Conservation (phyloP, 176 grass and related monocot species). For the Oropetium thomaeum region DNA sequence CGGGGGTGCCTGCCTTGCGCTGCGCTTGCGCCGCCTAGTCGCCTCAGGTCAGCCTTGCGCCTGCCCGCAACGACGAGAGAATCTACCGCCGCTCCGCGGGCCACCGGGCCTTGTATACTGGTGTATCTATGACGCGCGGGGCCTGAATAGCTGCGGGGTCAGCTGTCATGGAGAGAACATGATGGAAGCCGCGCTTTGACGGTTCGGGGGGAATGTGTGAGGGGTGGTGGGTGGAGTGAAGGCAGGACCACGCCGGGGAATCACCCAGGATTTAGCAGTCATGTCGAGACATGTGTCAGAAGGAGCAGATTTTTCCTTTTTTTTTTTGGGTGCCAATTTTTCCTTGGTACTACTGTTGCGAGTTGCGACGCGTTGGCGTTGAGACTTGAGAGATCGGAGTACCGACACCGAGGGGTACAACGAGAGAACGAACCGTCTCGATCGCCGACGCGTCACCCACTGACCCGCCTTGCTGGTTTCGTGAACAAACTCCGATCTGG, state of each 20-base stretch:
- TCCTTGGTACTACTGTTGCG: too few species aligned
- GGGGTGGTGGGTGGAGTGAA: neutral
- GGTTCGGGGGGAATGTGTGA: neutral
- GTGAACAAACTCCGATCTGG: neutral
- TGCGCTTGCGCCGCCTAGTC: neutral
- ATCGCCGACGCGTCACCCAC: neutral
- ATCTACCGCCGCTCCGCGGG: neutral
- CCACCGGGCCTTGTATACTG: neutral
- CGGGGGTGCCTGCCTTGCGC: constrained; percentile 30
- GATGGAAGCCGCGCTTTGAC: too few species aligned
- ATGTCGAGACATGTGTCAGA: neutral
- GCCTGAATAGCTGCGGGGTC: neutral
- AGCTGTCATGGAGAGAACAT: neutral
- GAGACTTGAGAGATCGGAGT: too few species aligned
- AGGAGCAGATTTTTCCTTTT: neutral
- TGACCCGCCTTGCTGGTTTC: neutral
- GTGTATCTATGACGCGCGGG: neutral
- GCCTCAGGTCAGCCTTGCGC: neutral
- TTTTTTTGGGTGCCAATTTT: too few species aligned
- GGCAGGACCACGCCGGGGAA: neutral
- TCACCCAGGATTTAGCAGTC: constrained; percentile 31
- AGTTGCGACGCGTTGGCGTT: neutral
- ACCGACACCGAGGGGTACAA: neutral
- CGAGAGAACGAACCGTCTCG: neutral
- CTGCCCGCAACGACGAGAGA: constrained; percentile 9